Percentiles rank a stretch among this genome's conserved stretches.
These are phyloP conservation scores for Leccinum huronense DNA, from an alignment of 1,284 basidiomycete species.

Conservation along the genomic window DNA sequence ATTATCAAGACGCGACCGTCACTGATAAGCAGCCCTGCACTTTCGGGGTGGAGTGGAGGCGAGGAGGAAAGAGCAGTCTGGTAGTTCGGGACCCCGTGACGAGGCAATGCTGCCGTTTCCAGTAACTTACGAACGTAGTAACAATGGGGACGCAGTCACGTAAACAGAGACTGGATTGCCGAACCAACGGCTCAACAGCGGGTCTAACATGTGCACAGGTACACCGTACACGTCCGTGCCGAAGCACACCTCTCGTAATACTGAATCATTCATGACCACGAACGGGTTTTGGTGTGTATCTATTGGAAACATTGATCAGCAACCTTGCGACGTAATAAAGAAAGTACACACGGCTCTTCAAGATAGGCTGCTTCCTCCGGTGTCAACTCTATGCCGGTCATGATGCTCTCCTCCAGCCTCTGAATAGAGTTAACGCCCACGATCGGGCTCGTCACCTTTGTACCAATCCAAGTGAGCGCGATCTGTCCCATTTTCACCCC, in stretches of 20 bases:
- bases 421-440: conserved; percentile 32
- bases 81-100: too few relatives aligned
- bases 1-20: too few relatives aligned
- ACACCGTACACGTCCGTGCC: background rate
- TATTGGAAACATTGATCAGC: conserved; percentile 10
- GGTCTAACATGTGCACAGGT: background rate
- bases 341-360: conserved; percentile 30
- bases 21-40: too few relatives aligned
- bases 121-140: too few relatives aligned
- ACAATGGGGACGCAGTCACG: too few relatives aligned
- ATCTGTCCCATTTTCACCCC: conserved; percentile 43
- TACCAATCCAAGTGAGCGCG: conserved; percentile 40
- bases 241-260: background rate
- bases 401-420: conserved; percentile 27
- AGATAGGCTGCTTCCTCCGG: conserved; percentile 31
- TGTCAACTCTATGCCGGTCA: conserved; percentile 22
- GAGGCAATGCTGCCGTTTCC: too few relatives aligned
- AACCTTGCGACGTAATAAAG: background rate
- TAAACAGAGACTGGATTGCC: background rate
- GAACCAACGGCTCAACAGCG: background rate
- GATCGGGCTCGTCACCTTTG: conserved; percentile 43
- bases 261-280: conserved; percentile 19
- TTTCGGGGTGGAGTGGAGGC: too few relatives aligned
- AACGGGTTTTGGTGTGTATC: conserved; percentile 24
- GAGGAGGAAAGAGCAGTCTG: too few relatives aligned